These are phyloP conservation scores for Teratosphaeria pseudoeucalypti DNA, from an alignment of 2,329 filamentous ascomycete species.

Conservation along the genomic window DNA sequence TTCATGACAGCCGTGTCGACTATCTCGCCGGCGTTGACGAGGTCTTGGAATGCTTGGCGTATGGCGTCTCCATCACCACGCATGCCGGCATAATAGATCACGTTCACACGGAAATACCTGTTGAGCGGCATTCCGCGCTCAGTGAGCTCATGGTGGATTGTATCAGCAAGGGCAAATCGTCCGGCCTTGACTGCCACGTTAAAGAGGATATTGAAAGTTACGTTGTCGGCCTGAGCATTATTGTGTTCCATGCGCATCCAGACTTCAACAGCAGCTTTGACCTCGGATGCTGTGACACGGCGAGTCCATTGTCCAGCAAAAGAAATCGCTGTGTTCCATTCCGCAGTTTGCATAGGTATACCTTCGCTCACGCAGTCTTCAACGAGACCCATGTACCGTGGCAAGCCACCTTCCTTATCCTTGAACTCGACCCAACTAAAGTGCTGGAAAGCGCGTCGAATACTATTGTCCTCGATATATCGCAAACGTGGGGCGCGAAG, in stretches of 20 bases:
- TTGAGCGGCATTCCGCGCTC: conserved; percentile 57
- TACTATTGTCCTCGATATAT: conserved; percentile 39
- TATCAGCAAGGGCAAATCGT: conserved; percentile 74
- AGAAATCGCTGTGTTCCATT: conserved; percentile 80
- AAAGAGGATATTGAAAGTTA: conserved; percentile 92
- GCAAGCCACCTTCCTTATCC: conserved; percentile 50
- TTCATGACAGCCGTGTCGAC: conserved; percentile 83
- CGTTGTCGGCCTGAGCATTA: conserved; percentile 56
- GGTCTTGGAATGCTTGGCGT: conserved; percentile 65
- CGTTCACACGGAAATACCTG: conserved; percentile 68
- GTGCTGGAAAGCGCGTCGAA: conserved; percentile 56
- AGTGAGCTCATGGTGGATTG: conserved; percentile 73
- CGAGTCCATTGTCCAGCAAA: conserved; percentile 65
- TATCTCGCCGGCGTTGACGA: conserved; percentile 77
- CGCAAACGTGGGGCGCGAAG: conserved; percentile 45
- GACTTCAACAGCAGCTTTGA: conserved; percentile 60
- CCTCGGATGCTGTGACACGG: conserved; percentile 46
- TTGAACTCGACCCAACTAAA: conserved; percentile 50
- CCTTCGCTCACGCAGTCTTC: conserved; percentile 71
- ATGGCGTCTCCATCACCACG: conserved; percentile 63
- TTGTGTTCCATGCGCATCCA: conserved; percentile 86
- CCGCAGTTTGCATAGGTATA: conserved; percentile 53
- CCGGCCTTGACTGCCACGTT: conserved; percentile 77
- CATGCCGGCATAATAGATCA: conserved; percentile 77
- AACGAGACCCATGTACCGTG: conserved; percentile 72